These are phyloP conservation scores for Tardiomyces depauwii DNA, from an alignment of 1,139 yeast genomes.

Conservation along the genomic window DNA sequence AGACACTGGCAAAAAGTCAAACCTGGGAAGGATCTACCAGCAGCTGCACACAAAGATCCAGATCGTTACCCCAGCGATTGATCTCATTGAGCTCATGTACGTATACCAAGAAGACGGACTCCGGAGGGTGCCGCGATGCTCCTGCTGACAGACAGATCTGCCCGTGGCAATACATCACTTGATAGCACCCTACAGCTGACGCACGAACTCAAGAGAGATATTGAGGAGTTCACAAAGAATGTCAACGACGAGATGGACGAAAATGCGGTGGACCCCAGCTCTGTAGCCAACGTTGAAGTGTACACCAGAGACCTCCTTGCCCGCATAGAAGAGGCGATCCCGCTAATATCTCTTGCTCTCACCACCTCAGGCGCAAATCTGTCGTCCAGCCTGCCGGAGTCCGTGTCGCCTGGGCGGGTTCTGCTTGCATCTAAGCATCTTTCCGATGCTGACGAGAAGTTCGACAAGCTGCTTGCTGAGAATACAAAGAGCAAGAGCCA, in stretches of 20 bases:
- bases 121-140: neutral
- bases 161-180: constrained; percentile 59
- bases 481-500: too few relatives aligned
- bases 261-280: constrained; percentile 22
- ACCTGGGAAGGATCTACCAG: constrained; percentile 33
- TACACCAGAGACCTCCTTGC: constrained; percentile 38
- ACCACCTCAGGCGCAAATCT: constrained; percentile 62
- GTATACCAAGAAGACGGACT: constrained; percentile 1
- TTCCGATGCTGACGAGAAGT: constrained; percentile 30
- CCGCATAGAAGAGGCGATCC: constrained; percentile 59
- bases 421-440: constrained; percentile 52
- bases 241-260: constrained; percentile 9
- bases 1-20: constrained; percentile 35
- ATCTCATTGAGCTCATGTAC: constrained; percentile 46
- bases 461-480: constrained; percentile 7
- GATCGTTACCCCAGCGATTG: constrained; percentile 59
- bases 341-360: constrained; percentile 54
- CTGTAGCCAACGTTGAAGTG: constrained; percentile 37
- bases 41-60: constrained; percentile 50
- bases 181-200: constrained; percentile 48
- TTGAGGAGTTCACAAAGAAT: constrained; percentile 37
- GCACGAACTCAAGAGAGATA: constrained; percentile 44
- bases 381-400: constrained; percentile 38
- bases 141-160: constrained; percentile 29
- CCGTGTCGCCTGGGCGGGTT: constrained; percentile 54